Conservation (phyloP, 805 yeast species). For the Spathaspora arborariae region DNA sequence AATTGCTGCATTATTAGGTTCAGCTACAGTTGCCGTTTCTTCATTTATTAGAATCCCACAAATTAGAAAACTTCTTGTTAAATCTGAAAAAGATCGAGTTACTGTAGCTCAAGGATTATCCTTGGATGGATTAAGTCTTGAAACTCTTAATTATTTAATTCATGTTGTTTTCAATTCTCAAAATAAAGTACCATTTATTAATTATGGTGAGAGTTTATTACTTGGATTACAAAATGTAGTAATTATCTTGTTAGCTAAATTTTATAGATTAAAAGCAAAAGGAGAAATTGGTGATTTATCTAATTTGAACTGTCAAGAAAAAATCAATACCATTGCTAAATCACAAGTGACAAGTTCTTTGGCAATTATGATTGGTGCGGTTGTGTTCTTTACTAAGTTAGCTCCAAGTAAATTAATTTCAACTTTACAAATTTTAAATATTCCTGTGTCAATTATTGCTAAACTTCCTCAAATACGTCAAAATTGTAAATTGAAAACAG, state of each 20-base stretch:
- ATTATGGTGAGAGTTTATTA: slow-evolving; percentile 39
- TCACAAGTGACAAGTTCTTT: slow-evolving; percentile 23
- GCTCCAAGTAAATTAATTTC: slow-evolving; percentile 27
- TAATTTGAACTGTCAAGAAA: slow-evolving; percentile 11
- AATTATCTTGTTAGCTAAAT: slow-evolving; percentile 33
- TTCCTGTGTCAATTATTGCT: slow-evolving; percentile 35
- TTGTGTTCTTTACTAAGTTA: slow-evolving; percentile 26
- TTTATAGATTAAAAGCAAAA: slow-evolving; percentile 22
- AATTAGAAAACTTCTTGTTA: slow-evolving; percentile 28
- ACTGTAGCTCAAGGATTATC: slow-evolving; percentile 36
- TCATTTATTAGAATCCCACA: slow-evolving; percentile 40
- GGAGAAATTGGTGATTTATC: slow-evolving; percentile 12
- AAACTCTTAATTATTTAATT: slow-evolving; percentile 31
- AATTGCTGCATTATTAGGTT: slow-evolving; percentile 28
- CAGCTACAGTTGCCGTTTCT: slow-evolving; percentile 33
- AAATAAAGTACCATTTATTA: slow-evolving; percentile 29
- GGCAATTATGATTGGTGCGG: slow-evolving; percentile 22
- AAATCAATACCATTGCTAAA: slow-evolving; percentile 11
- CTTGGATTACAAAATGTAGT: slow-evolving; percentile 36
- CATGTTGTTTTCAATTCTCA: slow-evolving; percentile 39
- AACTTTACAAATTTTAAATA: slow-evolving; percentile 31
- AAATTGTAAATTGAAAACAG: slow-evolving; percentile 31
- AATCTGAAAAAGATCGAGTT: slow-evolving; percentile 19
- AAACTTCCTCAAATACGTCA: slow-evolving; percentile 38
- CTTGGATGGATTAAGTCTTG: slow-evolving; percentile 31